Evolutionary conservation across 495 filamentous ascomycete species (phyloP), one percentile per base, ranked within the genome.

Genomic region (Neurospora sp.): DNA sequence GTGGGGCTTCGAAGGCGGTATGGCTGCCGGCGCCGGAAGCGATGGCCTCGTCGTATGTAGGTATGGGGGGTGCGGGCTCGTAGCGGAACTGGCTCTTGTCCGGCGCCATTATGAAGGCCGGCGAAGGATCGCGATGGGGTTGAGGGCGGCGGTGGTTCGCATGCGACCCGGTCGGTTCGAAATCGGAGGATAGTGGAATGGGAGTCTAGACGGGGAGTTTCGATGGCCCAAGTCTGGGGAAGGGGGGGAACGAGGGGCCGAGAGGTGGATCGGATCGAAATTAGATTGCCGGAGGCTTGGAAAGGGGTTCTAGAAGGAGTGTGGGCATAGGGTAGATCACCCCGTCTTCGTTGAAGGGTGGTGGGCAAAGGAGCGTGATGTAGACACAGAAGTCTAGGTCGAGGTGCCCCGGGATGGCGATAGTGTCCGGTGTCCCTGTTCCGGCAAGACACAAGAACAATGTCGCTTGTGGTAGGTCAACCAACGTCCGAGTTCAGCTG

Each of bases 1-100:
- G 73, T 5, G 79, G 76, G 27, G 75, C 48, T 37, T 78, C 73
- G 53, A 69, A 74, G n/a, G 35, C 53, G 38, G 46, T 35, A 38
- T 72, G 48, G 75, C 75, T 71, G 77, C 81, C 77, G 77, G 83
- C 77, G 74, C 78, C 77, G 85, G 87, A 72, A 83, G 82, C 80
- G 71, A 83, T 89, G 71, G 96, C 94, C 84, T 99, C 96, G 81
- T 98, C 95, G 86, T 99, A 99, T 46, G 91, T 90, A 10, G 95
- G 95, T 82, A 98, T 97, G 22, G 96, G 85, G 38, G 85, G 94
- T 71, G 93, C 87, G 69, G 87, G 80, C 76, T 90, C 88, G 81
- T 91, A 90, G 31, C 83, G 73, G 27, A 66, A 66, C 41, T 75
- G 82, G 74, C 81, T 78, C 75, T 81, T 82, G 73, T 81, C 82